phyloP scores from a whole-genome alignment of 352 stramenopile species.

The Phytophthora pini region DNA sequence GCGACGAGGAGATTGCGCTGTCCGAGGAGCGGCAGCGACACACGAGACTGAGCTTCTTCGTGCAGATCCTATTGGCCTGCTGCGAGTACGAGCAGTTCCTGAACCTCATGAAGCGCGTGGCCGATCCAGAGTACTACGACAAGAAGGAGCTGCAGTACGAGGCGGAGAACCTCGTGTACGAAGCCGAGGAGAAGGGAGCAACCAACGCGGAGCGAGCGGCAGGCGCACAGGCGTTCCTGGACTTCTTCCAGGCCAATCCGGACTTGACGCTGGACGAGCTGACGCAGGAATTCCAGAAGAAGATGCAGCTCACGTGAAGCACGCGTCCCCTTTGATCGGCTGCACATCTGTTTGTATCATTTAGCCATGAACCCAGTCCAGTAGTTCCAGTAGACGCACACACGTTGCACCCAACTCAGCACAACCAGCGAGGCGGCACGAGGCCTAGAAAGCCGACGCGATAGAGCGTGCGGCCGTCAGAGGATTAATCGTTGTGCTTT shows the following conservation, averaged over 20 bases:
- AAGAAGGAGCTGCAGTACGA: constrained; percentile 82
- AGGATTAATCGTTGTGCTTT: constrained; percentile 12
- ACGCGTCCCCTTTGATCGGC: constrained; percentile 1
- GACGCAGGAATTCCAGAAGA: constrained; percentile 76
- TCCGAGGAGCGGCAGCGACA: constrained; percentile 79
- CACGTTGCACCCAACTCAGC: constrained; percentile 22
- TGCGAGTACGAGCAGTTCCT: constrained; percentile 87
- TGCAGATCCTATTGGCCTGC: constrained; percentile 81
- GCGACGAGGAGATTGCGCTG: constrained; percentile 72
- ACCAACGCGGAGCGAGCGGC: constrained; percentile 39
- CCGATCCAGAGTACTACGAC: constrained; percentile 81
- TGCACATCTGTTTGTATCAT: constrained; percentile 46
- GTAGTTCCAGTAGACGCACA: constrained; percentile 41
- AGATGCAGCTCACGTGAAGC: constrained; percentile 66
- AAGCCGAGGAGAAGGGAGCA: constrained; percentile 47
- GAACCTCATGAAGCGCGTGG: constrained; percentile 84
- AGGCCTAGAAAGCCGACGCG: constrained; percentile 22
- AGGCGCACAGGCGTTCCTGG: constrained; percentile 70
- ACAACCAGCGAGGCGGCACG: constrained; percentile 30
- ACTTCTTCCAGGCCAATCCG: constrained; percentile 77
- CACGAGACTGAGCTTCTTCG: constrained; percentile 80
- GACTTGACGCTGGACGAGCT: constrained; percentile 72
- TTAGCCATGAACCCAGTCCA: constrained; percentile 34
- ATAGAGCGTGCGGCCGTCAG: constrained; percentile 17
- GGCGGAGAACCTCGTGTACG: constrained; percentile 65